Evolutionary conservation across 179 eudicot species (phyloP).

Genomic region (Beta lomatogona): DNA sequence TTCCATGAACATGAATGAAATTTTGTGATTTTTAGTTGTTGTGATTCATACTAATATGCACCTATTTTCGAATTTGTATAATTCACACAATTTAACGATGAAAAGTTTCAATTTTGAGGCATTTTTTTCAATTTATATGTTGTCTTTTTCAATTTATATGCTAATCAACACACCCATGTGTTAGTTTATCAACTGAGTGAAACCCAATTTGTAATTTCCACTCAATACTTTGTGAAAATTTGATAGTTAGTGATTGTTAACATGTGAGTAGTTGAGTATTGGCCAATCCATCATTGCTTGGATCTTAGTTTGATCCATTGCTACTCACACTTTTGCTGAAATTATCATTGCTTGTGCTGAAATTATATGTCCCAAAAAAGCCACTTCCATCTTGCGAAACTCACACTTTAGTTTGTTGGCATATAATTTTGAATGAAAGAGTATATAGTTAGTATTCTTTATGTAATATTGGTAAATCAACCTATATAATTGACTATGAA

Average conservation of each 20-base stretch:
- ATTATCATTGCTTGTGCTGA: no score
- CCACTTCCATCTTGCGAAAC: no score
- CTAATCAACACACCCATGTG: background rate
- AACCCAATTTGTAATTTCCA: conserved; percentile 8
- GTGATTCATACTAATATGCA: background rate
- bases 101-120: background rate
- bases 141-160: background rate
- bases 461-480: no score
- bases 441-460: no score
- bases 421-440: no score
- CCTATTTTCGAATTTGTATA: background rate
- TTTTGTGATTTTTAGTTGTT: background rate
- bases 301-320: no score
- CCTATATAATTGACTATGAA: no score
- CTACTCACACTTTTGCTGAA: no score
- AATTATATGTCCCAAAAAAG: no score
- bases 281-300: no score
- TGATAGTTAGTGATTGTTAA: background rate
- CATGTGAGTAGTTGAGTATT: no score
- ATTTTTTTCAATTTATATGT: conserved; percentile 7
- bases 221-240: conserved; percentile 17
- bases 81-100: background rate
- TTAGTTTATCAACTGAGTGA: conserved; percentile 9
- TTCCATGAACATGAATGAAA: background rate
- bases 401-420: no score